Evolutionary conservation across 805 yeast genomes (phyloP), one percentile per base, ranked within the genome.

Genomic region (Wickerhamiella allomyrinae): DNA sequence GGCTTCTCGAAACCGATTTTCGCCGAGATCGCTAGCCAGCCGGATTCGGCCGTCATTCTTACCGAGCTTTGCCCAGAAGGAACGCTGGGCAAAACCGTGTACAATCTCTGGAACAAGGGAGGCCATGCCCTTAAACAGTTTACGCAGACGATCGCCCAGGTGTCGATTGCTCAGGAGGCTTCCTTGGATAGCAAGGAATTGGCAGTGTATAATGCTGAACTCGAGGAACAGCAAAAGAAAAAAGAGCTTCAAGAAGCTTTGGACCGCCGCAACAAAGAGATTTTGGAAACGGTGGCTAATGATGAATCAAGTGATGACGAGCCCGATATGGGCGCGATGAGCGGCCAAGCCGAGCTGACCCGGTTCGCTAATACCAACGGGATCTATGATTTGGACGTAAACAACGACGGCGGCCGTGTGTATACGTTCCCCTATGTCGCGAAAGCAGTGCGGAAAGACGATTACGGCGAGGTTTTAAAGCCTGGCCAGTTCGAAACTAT

Each of bases 401-500:
- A 71, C 61, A 22, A 58, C 53, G 73, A 66, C 58, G 71, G 38
- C 22, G 49, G 50, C 10, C 45, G 55, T 59, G 69, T 66, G 58
- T 73, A 69, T 35, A 79, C 81, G 82, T 91, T 89, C 55, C 97
- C 95, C 10, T 80, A 66, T 50, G 63, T 73, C 29, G 70, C 72
- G 1, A 70, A 67, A 38, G 73, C 74, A 50, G 63, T 71, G 20
- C 74, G 80, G 49, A 63, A 69, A 37, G 97, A 91, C 56, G 96
- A 89, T 49, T 91, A 89, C 58, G 99, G 99, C 23, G 78, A 75
- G 43, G 61, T 77, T 2, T 76, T 87, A 17, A 77, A 79, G 47
- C 70, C 70, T 34, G 72, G 74, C 20, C 48, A 46, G 21, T 43
- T 45, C 20, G 56, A 48, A 20, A 38, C 44, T 39, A 38, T 44